phyloP scores from a whole-genome alignment of 768 basidiomycete genomes.

The Rhizopogon rudus region DNA sequence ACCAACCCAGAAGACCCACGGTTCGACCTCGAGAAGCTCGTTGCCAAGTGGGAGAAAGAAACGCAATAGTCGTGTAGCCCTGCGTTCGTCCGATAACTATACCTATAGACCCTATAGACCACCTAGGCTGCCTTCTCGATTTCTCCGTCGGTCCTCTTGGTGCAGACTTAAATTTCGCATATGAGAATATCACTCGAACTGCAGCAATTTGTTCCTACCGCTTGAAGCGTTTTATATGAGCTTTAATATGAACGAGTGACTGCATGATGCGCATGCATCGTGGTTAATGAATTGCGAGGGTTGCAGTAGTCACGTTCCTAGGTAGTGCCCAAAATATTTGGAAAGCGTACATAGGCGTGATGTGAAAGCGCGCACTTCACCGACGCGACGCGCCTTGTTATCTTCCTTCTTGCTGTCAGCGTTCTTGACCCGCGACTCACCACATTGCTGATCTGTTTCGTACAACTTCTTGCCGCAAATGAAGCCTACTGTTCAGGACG shows the following conservation, averaged over 20 bases:
- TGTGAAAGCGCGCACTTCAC: background rate
- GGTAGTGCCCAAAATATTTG: background rate
- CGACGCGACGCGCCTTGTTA: slow-evolving; percentile 21
- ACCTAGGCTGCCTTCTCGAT: slow-evolving; percentile 6
- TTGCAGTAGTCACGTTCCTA: too few species aligned
- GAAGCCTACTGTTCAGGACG: slow-evolving; percentile 45
- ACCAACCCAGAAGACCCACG: slow-evolving; percentile 93
- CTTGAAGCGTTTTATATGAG: background rate
- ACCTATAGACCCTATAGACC: slow-evolving; percentile 26
- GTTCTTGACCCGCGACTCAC: background rate
- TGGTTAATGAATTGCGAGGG: too few species aligned
- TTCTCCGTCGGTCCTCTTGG: background rate
- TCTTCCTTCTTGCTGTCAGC: background rate
- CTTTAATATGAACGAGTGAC: background rate
- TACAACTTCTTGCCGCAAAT: slow-evolving; percentile 15
- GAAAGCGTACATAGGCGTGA: background rate
- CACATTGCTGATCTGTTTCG: background rate
- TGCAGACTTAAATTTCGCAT: background rate
- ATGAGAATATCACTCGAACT: background rate
- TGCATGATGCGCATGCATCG: background rate
- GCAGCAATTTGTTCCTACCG: background rate
- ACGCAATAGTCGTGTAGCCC: slow-evolving; percentile 39
- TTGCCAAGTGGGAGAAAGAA: slow-evolving; percentile 71
- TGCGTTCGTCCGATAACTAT: slow-evolving; percentile 16
- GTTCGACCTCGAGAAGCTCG: slow-evolving; percentile 92